Base-by-base conservation (phyloP, 768 basidiomycete genomes). In the Leucocoprinus birnbaumii region DNA sequence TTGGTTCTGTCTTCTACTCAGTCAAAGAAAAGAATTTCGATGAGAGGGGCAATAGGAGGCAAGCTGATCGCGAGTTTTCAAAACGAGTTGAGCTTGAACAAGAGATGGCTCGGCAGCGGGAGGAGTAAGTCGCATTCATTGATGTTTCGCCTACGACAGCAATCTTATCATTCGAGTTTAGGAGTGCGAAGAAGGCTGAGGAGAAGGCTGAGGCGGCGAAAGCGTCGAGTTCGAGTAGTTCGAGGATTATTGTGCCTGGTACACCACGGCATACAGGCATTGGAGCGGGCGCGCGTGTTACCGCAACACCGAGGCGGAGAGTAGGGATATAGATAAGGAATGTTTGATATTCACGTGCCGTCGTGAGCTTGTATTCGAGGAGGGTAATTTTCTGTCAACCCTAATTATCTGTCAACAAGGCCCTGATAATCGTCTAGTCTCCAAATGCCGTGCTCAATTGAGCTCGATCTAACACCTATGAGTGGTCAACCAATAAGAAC, bases 11-110 rank as follows among this genome's bases (percentile, higher is more conserved):
- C 16, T 98, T 97, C 79, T 98, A 93, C 75, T 95, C 94, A 22
- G 95, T 97, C 50, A 89, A 94, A 66, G 95, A 98, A 73, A 97
- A 97, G 79, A 92, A 92, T 75, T 98, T 98, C 65, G 94, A 97
- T 65, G 94, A 91, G 56, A 76, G 88, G 37, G 88, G 91, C 16
- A 84, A 82, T 55, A 78, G 89, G 48, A 80, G 86, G 9, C 82
- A 83, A 57, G 85, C 90, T 11, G 92, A 95, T 66, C 81, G 87
- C 44, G 95, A 98, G 67, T 97, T 98, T 70, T 92, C 90, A 24
- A 91, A 86, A 71, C 85, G 82, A 65, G 92, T 94, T 1, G 94
- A 98, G 69, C 72, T 97, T 11, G 94, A 98, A 73, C 86, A 85
- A 22, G 89, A 95, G 72, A 96, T 98, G 75, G 91, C 91, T 11